phyloP scores from a whole-genome alignment of 495 filamentous ascomycete genomes.

The Daldinia concentrica region DNA sequence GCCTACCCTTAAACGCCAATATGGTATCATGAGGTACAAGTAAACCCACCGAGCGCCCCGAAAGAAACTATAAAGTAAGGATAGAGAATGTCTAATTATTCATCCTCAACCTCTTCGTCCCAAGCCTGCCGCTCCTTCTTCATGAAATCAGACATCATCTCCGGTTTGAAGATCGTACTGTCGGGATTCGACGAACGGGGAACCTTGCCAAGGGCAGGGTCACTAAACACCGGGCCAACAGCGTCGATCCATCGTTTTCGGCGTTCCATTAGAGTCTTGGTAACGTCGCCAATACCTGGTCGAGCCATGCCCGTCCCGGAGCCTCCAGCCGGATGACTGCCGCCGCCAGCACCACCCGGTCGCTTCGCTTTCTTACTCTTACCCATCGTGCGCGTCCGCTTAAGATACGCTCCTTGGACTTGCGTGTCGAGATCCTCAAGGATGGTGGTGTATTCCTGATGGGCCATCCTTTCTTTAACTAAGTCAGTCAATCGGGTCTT shows the following conservation, averaged over 20 bases:
- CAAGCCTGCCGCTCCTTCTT: constrained; percentile 77
- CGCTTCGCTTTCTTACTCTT: constrained; percentile 88
- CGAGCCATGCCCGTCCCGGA: constrained; percentile 66
- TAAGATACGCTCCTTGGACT: constrained; percentile 93
- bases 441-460: constrained; percentile 96
- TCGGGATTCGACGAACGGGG: constrained; percentile 52
- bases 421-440: constrained; percentile 95
- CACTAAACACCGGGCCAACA: constrained; percentile 87
- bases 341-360: constrained; percentile 68
- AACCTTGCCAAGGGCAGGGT: constrained; percentile 64
- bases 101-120: constrained; percentile 75
- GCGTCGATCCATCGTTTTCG: constrained; percentile 84
- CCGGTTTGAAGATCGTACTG: constrained; percentile 70
- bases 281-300: constrained; percentile 89
- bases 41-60: background rate
- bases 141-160: constrained; percentile 62
- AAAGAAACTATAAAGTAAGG: background rate
- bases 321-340: constrained; percentile 57
- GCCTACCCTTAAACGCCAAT: background rate
- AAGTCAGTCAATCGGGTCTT: constrained; percentile 86
- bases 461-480: constrained; percentile 88
- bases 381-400: constrained; percentile 92
- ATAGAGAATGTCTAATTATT: constrained; percentile 4
- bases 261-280: constrained; percentile 88
- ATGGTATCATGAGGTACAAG: constrained; percentile 11